A percentile compares a stretch with the other conserved stretches of the same genome.
phyloP scores from a whole-genome alignment of 2,329 filamentous ascomycete genomes.

The Blumeriella jaapii region DNA sequence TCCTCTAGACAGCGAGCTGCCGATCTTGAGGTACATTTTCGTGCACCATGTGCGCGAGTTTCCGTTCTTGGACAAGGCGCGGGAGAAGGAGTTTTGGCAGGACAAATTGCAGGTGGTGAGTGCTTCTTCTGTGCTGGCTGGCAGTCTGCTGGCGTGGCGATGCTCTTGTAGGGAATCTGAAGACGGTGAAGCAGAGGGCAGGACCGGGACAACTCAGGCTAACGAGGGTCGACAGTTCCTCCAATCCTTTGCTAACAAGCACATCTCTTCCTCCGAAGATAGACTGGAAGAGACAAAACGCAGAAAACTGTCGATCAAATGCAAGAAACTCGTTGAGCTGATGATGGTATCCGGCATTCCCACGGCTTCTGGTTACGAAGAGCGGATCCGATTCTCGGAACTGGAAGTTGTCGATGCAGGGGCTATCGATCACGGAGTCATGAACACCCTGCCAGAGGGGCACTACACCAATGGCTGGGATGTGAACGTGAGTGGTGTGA shows the following conservation, averaged over 20 bases:
- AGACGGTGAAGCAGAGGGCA: no score
- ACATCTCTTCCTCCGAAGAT: conserved; percentile 94
- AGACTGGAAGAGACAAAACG: conserved; percentile 93
- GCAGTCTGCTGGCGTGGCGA: no score
- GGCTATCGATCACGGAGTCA: conserved; percentile 80
- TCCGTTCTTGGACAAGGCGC: conserved; percentile 90
- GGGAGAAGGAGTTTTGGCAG: conserved; percentile 99
- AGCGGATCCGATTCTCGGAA: conserved; percentile 91
- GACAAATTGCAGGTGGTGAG: conserved; percentile 88
- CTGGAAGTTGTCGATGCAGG: conserved; percentile 92
- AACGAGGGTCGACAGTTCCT: conserved; percentile 56
- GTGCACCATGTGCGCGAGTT: conserved; percentile 97
- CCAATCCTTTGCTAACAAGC: conserved; percentile 92
- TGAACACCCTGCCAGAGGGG: conserved; percentile 80
- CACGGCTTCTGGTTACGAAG: conserved; percentile 93
- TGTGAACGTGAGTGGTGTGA: conserved; percentile 84
- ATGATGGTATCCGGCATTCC: conserved; percentile 99
- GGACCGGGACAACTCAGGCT: no score
- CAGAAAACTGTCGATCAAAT: conserved; percentile 82
- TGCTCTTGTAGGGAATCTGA: no score
- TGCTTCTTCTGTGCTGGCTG: conserved; percentile 23
- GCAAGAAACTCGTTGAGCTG: conserved; percentile 88
- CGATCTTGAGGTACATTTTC: conserved; percentile 91
- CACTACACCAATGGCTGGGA: conserved; percentile 95
- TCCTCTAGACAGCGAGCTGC: conserved; percentile 85